These are phyloP conservation scores for Rauvolfia tetraphylla DNA, from an alignment of 257 asterid genomes.

Conservation along the genomic window DNA sequence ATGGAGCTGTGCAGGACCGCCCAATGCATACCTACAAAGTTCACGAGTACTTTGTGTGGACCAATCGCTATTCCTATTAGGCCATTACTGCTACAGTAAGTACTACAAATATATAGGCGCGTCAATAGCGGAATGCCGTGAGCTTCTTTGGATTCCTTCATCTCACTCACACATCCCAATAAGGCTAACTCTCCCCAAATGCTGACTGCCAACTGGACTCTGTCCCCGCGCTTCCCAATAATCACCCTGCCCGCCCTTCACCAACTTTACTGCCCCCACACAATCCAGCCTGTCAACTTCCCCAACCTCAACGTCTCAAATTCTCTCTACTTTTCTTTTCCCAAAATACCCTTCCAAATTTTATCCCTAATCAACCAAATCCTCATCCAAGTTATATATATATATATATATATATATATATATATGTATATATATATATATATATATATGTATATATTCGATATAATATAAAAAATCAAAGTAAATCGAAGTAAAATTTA, in stretches of 20 bases:
- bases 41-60: too few species aligned
- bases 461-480: too few species aligned
- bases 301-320: constrained; percentile 11
- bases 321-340: not conserved
- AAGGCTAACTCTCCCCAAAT: not conserved
- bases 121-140: not conserved
- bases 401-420: too few species aligned
- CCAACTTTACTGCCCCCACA: not conserved
- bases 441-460: too few species aligned
- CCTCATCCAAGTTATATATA: too few species aligned
- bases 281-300: constrained; percentile 29
- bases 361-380: not conserved
- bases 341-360: constrained; percentile 14
- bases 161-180: constrained; percentile 17
- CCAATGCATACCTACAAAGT: too few species aligned
- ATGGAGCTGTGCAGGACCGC: too few species aligned
- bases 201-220: constrained; percentile 21
- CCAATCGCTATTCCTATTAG: too few species aligned
- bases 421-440: too few species aligned
- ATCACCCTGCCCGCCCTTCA: not conserved
- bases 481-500: too few species aligned
- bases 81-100: too few species aligned
- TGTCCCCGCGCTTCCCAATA: constrained; percentile 25
- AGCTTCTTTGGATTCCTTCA: constrained; percentile 13
- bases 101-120: too few species aligned